Evolutionary conservation across 1,284 basidiomycete genomes (phyloP).

Genomic region (Amylostereum chailletii): DNA sequence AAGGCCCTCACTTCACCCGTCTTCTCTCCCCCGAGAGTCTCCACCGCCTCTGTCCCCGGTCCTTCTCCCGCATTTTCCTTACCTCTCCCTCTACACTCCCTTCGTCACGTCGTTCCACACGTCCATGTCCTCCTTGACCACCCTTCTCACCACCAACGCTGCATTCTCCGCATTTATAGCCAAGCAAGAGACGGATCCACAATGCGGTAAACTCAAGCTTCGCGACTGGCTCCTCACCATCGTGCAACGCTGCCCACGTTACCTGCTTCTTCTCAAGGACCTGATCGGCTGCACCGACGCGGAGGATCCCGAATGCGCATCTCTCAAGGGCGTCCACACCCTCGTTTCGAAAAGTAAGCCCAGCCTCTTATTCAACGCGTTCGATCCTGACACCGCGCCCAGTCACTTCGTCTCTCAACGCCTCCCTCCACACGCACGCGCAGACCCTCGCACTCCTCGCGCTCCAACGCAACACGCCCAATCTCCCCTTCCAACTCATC

Average conservation of each 20-base stretch:
- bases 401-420: slow-evolving; percentile 76
- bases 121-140: slow-evolving; percentile 47
- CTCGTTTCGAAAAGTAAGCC: slow-evolving; percentile 68
- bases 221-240: slow-evolving; percentile 81
- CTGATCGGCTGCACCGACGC: slow-evolving; percentile 57
- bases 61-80: slow-evolving; percentile 42
- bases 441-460: slow-evolving; percentile 67
- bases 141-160: slow-evolving; percentile 40
- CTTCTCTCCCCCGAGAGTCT: slow-evolving; percentile 8
- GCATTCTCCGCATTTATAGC: slow-evolving; percentile 55
- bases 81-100: slow-evolving; percentile 66
- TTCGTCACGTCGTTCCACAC: slow-evolving; percentile 73
- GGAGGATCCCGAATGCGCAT: slow-evolving; percentile 55
- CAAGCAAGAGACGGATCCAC: slow-evolving; percentile 51
- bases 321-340: slow-evolving; percentile 48
- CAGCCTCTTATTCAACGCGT: slow-evolving; percentile 6
- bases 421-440: slow-evolving; percentile 68
- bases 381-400: slow-evolving; percentile 4
- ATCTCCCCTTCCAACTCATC: slow-evolving; percentile 71
- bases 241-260: slow-evolving; percentile 81
- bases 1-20: slow-evolving; percentile 18
- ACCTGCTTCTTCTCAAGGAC: slow-evolving; percentile 75
- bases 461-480: slow-evolving; percentile 66
- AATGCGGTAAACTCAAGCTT: slow-evolving; percentile 67
- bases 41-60: slow-evolving; percentile 34